Conservation (phyloP, 345 rosid genomes). For the Brassica incana region DNA sequence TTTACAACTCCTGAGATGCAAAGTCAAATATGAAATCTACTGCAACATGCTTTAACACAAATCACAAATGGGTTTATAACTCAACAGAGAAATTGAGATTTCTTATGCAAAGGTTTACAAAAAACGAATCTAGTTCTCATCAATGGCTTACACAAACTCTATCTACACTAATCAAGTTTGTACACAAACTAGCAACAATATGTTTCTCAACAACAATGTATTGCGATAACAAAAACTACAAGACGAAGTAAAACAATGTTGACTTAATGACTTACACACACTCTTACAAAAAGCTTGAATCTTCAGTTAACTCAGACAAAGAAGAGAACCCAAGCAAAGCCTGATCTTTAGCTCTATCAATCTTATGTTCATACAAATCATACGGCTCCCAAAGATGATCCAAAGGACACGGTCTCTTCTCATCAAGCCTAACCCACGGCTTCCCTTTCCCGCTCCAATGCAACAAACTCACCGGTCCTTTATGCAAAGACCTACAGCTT, state of each 20-base stretch:
- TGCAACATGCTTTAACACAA: background rate
- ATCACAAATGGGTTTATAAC: background rate
- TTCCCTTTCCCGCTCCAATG: slow-evolving; percentile 99
- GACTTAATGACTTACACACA: background rate
- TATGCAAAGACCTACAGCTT: slow-evolving; percentile 76
- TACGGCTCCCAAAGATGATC: slow-evolving; percentile 86
- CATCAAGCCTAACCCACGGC: slow-evolving; percentile 89
- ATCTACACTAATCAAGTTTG: slow-evolving; percentile 12
- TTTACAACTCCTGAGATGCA: background rate
- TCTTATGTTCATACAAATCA: slow-evolving; percentile 52
- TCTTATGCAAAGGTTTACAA: slow-evolving; percentile 14
- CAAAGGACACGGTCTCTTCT: slow-evolving; percentile 66
- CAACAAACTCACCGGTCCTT: slow-evolving; percentile 85
- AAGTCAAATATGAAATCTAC: background rate
- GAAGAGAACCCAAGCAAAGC: slow-evolving; percentile 37
- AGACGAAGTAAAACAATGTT: slow-evolving; percentile 14
- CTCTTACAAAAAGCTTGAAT: slow-evolving; percentile 47
- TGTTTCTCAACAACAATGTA: slow-evolving; percentile 18
- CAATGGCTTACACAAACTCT: slow-evolving; percentile 14
- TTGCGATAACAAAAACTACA: slow-evolving; percentile 12
- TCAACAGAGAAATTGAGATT: slow-evolving; percentile 1
- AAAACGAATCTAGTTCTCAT: background rate
- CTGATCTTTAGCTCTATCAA: slow-evolving; percentile 30
- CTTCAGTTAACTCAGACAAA: slow-evolving; percentile 37
- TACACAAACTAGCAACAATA: slow-evolving; percentile 16